These are phyloP conservation scores for Herpetospermum pedunculosum DNA, from an alignment of 306 rosid genomes.

Conservation along the genomic window DNA sequence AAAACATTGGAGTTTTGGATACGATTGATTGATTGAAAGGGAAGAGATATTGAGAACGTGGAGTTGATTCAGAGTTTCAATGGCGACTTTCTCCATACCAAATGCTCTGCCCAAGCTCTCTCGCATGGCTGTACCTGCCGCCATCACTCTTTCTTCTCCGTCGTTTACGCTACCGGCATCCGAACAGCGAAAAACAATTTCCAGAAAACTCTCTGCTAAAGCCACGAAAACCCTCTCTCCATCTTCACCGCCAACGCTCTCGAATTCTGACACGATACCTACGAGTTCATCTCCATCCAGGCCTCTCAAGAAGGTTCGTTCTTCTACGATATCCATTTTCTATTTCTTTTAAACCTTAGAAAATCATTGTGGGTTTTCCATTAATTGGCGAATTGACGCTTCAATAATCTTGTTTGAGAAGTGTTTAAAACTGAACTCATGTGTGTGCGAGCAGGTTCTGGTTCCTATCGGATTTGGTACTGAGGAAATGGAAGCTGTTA, in stretches of 20 bases:
- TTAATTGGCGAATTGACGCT: neutral
- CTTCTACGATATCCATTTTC: conserved; percentile 10
- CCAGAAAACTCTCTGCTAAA: conserved; percentile 29
- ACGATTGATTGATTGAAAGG: neutral
- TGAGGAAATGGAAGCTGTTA: conserved; percentile 94
- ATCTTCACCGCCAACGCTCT: conserved; percentile 6
- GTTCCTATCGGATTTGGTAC: conserved; percentile 87
- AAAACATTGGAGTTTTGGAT: neutral
- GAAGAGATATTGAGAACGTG: neutral
- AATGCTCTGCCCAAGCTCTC: conserved; percentile 17
- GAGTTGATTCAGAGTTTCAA: neutral
- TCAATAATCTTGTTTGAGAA: neutral
- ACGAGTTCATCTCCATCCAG: conserved; percentile 14
- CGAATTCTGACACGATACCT: neutral
- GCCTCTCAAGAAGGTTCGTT: conserved; percentile 55
- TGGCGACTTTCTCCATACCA: conserved; percentile 1
- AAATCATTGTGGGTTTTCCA: neutral
- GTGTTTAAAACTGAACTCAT: too few species aligned
- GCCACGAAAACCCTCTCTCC: conserved; percentile 25
- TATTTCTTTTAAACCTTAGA: neutral
- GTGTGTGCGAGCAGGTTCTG: conserved; percentile 36
- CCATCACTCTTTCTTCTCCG: conserved; percentile 2
- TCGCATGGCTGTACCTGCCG: conserved; percentile 12
- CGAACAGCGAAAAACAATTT: conserved; percentile 11
- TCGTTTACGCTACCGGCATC: conserved; percentile 25